Percentiles rank a stretch among this genome's conserved stretches.
Evolutionary conservation across 2,329 filamentous ascomycete species (phyloP).

Genomic region (Teratosphaeria epicoccoides): DNA sequence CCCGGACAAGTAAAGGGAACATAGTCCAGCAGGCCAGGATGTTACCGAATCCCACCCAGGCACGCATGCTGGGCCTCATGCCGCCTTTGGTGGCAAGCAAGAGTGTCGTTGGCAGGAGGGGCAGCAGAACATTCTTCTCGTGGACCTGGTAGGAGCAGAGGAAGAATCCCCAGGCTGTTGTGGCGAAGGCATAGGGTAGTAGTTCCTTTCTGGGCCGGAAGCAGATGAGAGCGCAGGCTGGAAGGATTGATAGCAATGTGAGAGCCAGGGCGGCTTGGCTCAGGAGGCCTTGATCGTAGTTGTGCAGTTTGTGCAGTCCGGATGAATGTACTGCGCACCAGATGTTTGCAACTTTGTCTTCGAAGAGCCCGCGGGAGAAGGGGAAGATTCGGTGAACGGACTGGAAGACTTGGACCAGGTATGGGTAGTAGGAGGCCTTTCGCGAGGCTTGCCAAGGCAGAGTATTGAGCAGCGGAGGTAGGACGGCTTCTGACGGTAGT

Average conservation of each 20-base stretch:
- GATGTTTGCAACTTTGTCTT: slow-evolving; percentile 97
- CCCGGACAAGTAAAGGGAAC: slow-evolving; percentile 78
- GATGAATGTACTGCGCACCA: slow-evolving; percentile 85
- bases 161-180: slow-evolving; percentile 93
- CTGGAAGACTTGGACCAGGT: slow-evolving; percentile 70
- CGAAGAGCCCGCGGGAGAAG: slow-evolving; percentile 88
- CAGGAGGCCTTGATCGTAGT: slow-evolving; percentile 59
- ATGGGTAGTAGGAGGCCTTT: slow-evolving; percentile 60
- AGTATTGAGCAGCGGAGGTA: slow-evolving; percentile 52
- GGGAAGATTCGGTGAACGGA: slow-evolving; percentile 89
- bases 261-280: slow-evolving; percentile 64
- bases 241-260: slow-evolving; percentile 65
- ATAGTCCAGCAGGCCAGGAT: slow-evolving; percentile 83
- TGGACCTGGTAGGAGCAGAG: slow-evolving; percentile 97
- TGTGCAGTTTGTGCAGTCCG: slow-evolving; percentile 66
- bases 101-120: slow-evolving; percentile 85
- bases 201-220: slow-evolving; percentile 65
- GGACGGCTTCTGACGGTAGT: slow-evolving; percentile 37
- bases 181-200: slow-evolving; percentile 68
- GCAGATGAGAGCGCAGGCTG: slow-evolving; percentile 71
- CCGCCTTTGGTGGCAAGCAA: slow-evolving; percentile 70
- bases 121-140: slow-evolving; percentile 91
- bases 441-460: slow-evolving; percentile 47
- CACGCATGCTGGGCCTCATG: slow-evolving; percentile 61
- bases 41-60: slow-evolving; percentile 96